phyloP scores from a whole-genome alignment of 257 asterid genomes.

The Cynanchum wilfordii region DNA sequence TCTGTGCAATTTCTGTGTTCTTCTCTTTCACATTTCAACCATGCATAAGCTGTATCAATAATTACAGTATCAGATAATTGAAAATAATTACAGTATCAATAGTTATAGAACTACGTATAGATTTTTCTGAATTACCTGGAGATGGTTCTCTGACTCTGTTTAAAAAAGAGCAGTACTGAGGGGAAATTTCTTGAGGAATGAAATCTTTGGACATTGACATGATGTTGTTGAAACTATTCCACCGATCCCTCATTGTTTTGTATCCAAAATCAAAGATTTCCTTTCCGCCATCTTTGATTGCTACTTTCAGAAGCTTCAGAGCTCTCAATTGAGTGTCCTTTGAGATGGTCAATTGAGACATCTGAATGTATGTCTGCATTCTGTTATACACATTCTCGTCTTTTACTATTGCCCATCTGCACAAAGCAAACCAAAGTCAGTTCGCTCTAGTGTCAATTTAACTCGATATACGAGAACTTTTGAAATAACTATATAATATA shows the following conservation, averaged over 20 bases:
- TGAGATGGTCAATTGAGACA: conserved; percentile 49
- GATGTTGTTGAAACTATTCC: conserved; percentile 40
- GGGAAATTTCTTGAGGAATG: conserved; percentile 46
- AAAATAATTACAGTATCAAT: not conserved
- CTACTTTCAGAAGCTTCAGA: conserved; percentile 43
- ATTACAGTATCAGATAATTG: no score
- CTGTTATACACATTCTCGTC: conserved; percentile 39
- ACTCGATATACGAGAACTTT: no score
- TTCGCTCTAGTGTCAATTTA: no score
- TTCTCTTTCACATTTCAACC: conserved; percentile 32
- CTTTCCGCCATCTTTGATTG: conserved; percentile 31
- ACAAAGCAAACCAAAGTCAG: no score
- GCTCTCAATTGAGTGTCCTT: conserved; percentile 62
- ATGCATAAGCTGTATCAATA: conserved; percentile 40
- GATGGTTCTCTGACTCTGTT: conserved; percentile 54
- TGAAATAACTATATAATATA: no score
- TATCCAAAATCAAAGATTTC: conserved; percentile 40
- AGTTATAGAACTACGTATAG: not conserved
- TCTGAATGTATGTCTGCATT: conserved; percentile 24
- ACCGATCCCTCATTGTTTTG: conserved; percentile 46
- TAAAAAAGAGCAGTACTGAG: conserved; percentile 48
- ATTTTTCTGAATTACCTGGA: conserved; percentile 48
- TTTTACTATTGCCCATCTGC: conserved; percentile 71
- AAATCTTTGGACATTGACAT: conserved; percentile 43
- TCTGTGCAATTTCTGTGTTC: conserved; percentile 20